phyloP scores from a whole-genome alignment of 208 protist species.

The Naegleria fowleri region DNA sequence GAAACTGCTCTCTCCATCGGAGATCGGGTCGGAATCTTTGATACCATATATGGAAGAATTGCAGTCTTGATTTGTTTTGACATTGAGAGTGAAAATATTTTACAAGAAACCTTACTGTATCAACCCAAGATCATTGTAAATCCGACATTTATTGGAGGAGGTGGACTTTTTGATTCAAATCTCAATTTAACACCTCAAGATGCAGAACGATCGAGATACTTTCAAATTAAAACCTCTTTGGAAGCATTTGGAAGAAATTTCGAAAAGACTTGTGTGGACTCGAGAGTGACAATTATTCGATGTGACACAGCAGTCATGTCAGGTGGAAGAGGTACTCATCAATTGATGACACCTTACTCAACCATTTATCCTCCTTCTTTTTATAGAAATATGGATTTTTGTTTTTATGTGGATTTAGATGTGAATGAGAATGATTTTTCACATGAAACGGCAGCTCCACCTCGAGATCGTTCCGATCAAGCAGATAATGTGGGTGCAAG shows the following conservation, averaged over 20 bases:
- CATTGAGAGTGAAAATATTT: not conserved
- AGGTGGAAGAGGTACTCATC: not conserved
- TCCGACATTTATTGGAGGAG: conserved; percentile 5
- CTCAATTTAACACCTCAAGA: not conserved
- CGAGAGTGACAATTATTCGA: not conserved
- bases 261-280: not conserved
- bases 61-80: conserved; percentile 6
- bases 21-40: not conserved
- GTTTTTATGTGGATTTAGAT: not conserved
- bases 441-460: not conserved
- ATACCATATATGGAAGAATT: not conserved
- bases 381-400: not conserved
- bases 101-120: not conserved
- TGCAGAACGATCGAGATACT: not conserved
- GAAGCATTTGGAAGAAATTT: not conserved
- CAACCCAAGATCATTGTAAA: not conserved
- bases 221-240: not conserved
- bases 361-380: not conserved
- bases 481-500: not conserved
- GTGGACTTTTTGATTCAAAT: not conserved
- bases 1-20: not conserved
- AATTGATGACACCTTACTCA: not conserved
- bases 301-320: not conserved
- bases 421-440: not conserved
- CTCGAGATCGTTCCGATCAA: not conserved